These are phyloP conservation scores for maize (Zea mays) DNA, from an alignment of 176 grass and related monocot species.

Conservation along the genomic window DNA sequence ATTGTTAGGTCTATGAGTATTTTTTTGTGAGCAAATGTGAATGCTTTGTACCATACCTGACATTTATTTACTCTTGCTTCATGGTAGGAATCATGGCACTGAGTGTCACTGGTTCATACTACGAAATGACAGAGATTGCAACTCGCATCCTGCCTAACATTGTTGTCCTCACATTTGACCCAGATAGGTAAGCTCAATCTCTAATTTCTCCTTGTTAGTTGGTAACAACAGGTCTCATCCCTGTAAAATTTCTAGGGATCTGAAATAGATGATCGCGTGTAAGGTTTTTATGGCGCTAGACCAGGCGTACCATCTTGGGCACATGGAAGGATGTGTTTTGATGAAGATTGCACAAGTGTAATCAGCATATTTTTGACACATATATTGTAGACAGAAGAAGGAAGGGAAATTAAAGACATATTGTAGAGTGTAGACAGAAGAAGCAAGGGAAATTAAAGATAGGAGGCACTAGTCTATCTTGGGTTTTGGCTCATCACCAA, in stretches of 20 bases:
- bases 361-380: not conserved
- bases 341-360: not conserved
- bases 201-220: constrained; percentile 33
- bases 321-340: not conserved
- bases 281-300: constrained; percentile 10
- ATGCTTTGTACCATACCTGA: constrained; percentile 28
- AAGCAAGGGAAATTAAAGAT: not conserved
- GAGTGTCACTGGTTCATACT: constrained; percentile 88
- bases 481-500: not conserved
- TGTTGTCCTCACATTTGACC: constrained; percentile 91
- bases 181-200: constrained; percentile 64
- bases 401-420: not conserved
- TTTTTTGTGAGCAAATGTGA: constrained; percentile 30
- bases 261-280: not conserved
- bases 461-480: not conserved
- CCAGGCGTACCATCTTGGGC: not conserved
- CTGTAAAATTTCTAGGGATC: not conserved
- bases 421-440: not conserved
- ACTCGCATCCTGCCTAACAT: constrained; percentile 94
- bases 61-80: constrained; percentile 35
- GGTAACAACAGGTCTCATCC: not conserved
- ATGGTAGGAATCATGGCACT: constrained; percentile 95
- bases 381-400: not conserved
- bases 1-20: not conserved
- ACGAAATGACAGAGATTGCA: constrained; percentile 96